Percentiles rank a stretch among this genome's conserved stretches.
Conservation (phyloP, 768 basidiomycete species). For the Lyophyllum atratum region DNA sequence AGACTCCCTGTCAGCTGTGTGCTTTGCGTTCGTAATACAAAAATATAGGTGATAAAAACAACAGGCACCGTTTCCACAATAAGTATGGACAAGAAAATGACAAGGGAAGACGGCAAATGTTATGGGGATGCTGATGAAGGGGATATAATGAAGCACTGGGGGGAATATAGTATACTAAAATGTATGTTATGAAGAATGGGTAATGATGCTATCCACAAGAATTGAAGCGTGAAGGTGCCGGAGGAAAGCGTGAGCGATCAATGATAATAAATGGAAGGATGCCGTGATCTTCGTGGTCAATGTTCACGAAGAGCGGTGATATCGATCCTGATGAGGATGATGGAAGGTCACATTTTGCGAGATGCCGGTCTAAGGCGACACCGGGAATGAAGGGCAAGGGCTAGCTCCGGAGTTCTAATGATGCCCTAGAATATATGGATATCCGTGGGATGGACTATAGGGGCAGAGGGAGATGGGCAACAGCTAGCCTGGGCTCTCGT, state of each 20-base stretch:
- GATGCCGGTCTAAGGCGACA: conserved; percentile 21
- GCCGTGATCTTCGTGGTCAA: conserved; percentile 12
- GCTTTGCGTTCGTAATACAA: conserved; percentile 8
- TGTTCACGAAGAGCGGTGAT: conserved; percentile 2
- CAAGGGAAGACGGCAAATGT: conserved; percentile 9
- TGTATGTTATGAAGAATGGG: conserved; percentile 10
- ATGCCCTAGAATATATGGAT: neutral
- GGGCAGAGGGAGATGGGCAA: neutral
- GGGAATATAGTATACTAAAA: conserved; percentile 17
- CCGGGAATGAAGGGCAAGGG: conserved; percentile 8
- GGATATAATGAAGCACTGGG: conserved; percentile 20
- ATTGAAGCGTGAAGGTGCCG: neutral
- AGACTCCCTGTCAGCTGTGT: conserved; percentile 8
- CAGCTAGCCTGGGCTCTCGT: neutral
- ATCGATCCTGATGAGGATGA: conserved; percentile 8
- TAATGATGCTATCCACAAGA: conserved; percentile 14
- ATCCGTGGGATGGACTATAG: neutral
- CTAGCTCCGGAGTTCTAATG: neutral
- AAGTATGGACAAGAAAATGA: conserved; percentile 1
- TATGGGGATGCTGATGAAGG: conserved; percentile 5
- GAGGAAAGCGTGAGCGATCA: conserved; percentile 1
- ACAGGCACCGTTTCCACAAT: conserved; percentile 3
- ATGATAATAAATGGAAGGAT: conserved; percentile 9
- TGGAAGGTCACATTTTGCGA: conserved; percentile 10
- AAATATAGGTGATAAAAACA: conserved; percentile 11